Conservation (phyloP, 805 yeast genomes). For the Wickerhamiella lipophila region DNA sequence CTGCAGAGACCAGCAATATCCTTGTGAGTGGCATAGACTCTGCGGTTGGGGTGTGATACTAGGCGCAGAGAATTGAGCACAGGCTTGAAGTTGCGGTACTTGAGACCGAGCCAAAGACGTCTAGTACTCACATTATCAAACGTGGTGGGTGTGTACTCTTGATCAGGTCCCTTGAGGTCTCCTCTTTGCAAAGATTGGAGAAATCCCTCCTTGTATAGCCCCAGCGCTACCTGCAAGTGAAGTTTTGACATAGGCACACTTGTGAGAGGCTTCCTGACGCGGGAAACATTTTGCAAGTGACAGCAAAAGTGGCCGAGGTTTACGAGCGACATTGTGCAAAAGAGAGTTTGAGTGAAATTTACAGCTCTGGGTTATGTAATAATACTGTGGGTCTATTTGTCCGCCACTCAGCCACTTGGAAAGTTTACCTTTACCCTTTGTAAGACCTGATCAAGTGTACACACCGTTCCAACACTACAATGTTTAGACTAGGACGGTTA, state of each 20-base stretch:
- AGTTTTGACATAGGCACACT: constrained; percentile 71
- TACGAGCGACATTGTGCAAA: constrained; percentile 53
- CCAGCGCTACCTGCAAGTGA: constrained; percentile 72
- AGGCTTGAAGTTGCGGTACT: constrained; percentile 68
- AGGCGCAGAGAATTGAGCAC: constrained; percentile 60
- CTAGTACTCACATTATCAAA: constrained; percentile 78
- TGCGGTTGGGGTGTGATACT: constrained; percentile 75
- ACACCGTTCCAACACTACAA: neutral
- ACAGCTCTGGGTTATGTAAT: neutral
- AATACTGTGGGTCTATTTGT: too few species aligned
- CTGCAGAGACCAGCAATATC: constrained; percentile 64
- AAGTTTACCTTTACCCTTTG: too few species aligned
- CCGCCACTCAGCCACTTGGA: too few species aligned
- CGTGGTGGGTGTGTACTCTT: constrained; percentile 45
- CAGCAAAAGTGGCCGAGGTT: constrained; percentile 74
- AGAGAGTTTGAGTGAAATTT: neutral
- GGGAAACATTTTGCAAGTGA: constrained; percentile 76
- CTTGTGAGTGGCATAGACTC: constrained; percentile 46
- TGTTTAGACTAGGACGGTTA: neutral
- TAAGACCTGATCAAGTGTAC: too few species aligned
- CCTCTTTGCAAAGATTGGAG: constrained; percentile 76
- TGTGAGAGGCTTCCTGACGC: constrained; percentile 60
- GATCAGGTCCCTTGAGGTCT: constrained; percentile 71
- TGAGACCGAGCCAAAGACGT: constrained; percentile 82
- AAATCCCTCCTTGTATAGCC: constrained; percentile 84